Conservation (phyloP, 495 filamentous ascomycete species). For the Penicillium turbatum region DNA sequence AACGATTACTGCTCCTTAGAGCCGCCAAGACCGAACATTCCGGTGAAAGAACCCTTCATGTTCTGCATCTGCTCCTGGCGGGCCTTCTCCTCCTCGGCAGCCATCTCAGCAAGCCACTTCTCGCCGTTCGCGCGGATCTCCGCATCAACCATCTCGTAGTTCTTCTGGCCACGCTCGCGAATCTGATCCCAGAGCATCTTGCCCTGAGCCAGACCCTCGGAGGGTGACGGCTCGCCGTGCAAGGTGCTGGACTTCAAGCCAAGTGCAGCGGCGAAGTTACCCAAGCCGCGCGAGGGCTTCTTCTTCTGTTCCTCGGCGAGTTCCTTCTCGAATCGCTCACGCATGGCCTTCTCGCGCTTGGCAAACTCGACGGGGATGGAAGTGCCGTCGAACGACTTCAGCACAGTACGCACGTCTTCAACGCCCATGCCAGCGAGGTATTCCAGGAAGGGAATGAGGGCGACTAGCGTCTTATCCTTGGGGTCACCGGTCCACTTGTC, state of each 20-base stretch:
- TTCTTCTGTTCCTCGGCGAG: slow-evolving; percentile 67
- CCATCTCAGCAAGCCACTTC: slow-evolving; percentile 92
- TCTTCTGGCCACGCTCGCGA: slow-evolving; percentile 81
- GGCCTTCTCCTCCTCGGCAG: slow-evolving; percentile 74
- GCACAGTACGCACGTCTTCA: slow-evolving; percentile 73
- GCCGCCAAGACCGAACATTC: slow-evolving; percentile 46
- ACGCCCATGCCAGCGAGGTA: slow-evolving; percentile 92
- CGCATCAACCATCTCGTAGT: slow-evolving; percentile 82
- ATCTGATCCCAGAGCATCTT: slow-evolving; percentile 95
- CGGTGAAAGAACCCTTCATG: slow-evolving; percentile 64
- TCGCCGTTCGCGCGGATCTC: slow-evolving; percentile 89
- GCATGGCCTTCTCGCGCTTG: slow-evolving; percentile 75
- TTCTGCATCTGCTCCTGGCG: slow-evolving; percentile 86
- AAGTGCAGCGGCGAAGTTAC: slow-evolving; percentile 61
- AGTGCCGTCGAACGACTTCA: slow-evolving; percentile 83
- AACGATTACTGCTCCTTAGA: slow-evolving; percentile 30
- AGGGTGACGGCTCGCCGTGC: slow-evolving; percentile 63
- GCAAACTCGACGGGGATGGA: slow-evolving; percentile 86
- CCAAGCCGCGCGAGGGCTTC: slow-evolving; percentile 51
- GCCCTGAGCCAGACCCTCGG: slow-evolving; percentile 73
- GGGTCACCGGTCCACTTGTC: slow-evolving; percentile 82
- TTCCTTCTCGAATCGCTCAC: slow-evolving; percentile 73
- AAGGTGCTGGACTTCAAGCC: slow-evolving; percentile 64
- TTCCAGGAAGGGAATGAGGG: slow-evolving; percentile 91
- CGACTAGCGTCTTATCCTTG: slow-evolving; percentile 78